Percentiles rank a stretch among this genome's conserved stretches.
These are phyloP conservation scores for Xylaria nigripes DNA, from an alignment of 495 filamentous ascomycete genomes.

Conservation along the genomic window DNA sequence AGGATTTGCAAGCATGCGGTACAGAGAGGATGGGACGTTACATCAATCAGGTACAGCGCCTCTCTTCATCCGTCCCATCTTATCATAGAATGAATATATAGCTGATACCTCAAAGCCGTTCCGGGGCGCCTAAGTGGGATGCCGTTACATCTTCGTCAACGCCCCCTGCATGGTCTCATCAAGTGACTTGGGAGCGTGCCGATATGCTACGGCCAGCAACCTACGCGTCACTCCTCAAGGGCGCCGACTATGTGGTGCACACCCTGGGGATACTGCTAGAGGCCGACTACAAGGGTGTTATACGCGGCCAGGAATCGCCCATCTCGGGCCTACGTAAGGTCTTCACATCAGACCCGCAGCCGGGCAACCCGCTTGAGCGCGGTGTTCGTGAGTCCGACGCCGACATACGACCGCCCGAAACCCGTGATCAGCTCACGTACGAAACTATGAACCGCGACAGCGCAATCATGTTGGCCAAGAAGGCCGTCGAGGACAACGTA, in stretches of 20 bases:
- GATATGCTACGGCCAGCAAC: constrained; percentile 75
- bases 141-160: constrained; percentile 61
- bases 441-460: constrained; percentile 94
- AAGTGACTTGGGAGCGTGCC: constrained; percentile 77
- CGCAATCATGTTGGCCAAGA: constrained; percentile 76
- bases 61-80: not conserved
- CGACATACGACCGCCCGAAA: constrained; percentile 53
- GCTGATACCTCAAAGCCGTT: constrained; percentile 52
- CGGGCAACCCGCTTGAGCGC: constrained; percentile 56
- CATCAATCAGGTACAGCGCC: constrained; percentile 64
- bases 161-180: constrained; percentile 71
- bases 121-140: constrained; percentile 80
- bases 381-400: constrained; percentile 21
- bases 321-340: constrained; percentile 65
- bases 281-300: constrained; percentile 92
- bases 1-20: constrained; percentile 86
- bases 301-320: constrained; percentile 71
- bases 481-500: constrained; percentile 56
- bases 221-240: constrained; percentile 63
- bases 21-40: constrained; percentile 76
- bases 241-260: constrained; percentile 80
- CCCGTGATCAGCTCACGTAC: constrained; percentile 76
- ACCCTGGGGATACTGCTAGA: constrained; percentile 94
- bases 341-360: constrained; percentile 45
- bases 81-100: not conserved